Conservation (phyloP, 2,329 filamentous ascomycete genomes). For the Alternaria atra region DNA sequence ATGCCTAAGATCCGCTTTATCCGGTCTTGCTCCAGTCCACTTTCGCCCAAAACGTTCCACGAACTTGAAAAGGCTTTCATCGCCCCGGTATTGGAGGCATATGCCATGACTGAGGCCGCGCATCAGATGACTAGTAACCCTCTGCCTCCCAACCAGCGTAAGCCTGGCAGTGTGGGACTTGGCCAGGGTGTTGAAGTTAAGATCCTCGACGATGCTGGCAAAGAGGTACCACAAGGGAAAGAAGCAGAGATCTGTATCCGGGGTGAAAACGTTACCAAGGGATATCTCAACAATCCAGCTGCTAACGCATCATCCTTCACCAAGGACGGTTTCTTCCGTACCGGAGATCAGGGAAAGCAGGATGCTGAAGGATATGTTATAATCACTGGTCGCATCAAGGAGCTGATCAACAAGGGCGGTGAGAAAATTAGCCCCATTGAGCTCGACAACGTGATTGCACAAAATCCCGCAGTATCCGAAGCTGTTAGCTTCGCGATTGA, state of each 20-base stretch:
- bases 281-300: slow-evolving; percentile 82
- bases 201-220: slow-evolving; percentile 76
- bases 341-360: slow-evolving; percentile 83
- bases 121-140: slow-evolving; percentile 81
- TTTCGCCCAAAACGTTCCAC: slow-evolving; percentile 82
- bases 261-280: slow-evolving; percentile 83
- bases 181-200: slow-evolving; percentile 84
- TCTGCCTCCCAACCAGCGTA: slow-evolving; percentile 71
- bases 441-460: slow-evolving; percentile 81
- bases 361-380: slow-evolving; percentile 83
- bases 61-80: slow-evolving; percentile 78
- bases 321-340: slow-evolving; percentile 81
- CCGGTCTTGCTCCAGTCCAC: slow-evolving; percentile 83
- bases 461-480: slow-evolving; percentile 76
- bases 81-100: slow-evolving; percentile 86
- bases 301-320: slow-evolving; percentile 81
- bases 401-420: slow-evolving; percentile 89
- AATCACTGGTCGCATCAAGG: slow-evolving; percentile 92
- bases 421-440: slow-evolving; percentile 92
- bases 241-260: slow-evolving; percentile 86
- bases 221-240: slow-evolving; percentile 71
- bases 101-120: slow-evolving; percentile 91
- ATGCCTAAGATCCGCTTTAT: slow-evolving; percentile 83
- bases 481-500: slow-evolving; percentile 85
- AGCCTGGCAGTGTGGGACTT: slow-evolving; percentile 82